Evolutionary conservation across 305 asterid genomes (phyloP).

Genomic region (Fraxinus xanthoxyloides): DNA sequence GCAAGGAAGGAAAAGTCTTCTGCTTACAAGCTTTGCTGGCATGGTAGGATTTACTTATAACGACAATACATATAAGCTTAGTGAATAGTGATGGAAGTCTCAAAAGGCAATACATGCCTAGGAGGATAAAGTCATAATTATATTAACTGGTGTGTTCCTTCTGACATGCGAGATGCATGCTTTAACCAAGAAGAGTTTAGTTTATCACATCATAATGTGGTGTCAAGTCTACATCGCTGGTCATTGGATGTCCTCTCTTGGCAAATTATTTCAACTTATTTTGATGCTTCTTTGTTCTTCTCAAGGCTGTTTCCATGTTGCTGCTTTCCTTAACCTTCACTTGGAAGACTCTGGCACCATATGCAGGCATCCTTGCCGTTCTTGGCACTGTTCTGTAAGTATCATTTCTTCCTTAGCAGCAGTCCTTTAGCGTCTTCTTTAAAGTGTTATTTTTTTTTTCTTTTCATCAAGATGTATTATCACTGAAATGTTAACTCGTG

Average conservation of each 20-base stretch:
- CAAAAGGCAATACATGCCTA: neutral
- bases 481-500: neutral
- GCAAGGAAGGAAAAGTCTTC: conserved; percentile 92
- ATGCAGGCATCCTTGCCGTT: conserved; percentile 85
- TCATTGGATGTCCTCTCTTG: neutral
- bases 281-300: conserved; percentile 4
- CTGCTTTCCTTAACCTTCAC: conserved; percentile 72
- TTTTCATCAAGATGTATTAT: neutral
- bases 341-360: conserved; percentile 80
- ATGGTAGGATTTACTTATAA: conserved; percentile 52
- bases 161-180: neutral
- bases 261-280: neutral
- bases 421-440: neutral
- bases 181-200: neutral
- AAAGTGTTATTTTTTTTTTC: conserved; percentile 4
- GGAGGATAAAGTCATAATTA: neutral
- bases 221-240: neutral
- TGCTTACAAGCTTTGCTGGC: conserved; percentile 83
- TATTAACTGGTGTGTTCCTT: neutral
- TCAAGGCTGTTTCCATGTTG: conserved; percentile 90
- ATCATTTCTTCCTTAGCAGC: conserved; percentile 21
- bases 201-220: neutral
- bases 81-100: neutral
- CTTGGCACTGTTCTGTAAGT: conserved; percentile 97
- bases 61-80: neutral